Base-by-base conservation (phyloP, 129 eudicot genomes). In the Erigeron canadensis region DNA sequence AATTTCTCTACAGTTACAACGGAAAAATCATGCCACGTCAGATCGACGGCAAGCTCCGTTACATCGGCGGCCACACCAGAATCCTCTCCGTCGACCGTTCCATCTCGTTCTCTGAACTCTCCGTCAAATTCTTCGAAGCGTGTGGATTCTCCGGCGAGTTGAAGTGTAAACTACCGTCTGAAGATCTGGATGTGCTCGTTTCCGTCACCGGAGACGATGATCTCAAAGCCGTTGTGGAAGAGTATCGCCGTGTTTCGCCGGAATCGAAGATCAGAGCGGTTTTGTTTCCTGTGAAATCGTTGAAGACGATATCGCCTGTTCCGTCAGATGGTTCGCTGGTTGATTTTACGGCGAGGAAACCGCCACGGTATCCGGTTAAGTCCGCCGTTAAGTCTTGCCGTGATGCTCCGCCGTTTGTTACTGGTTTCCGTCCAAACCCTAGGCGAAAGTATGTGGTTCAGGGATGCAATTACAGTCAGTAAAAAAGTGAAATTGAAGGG, bases 1-100 rank as follows among this genome's bases (percentile, higher is more conserved):
- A 93, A 58, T 89, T 89, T 58, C 91, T 93, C 28, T 93, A 87
- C 84, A 93, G 95, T 57, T 93, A 93, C 65, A 89, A 84, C 82
- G 98, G 98, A 40, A 85, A 43, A 44, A 87, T 93, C 59, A n/a
- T 93, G 15, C 98, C 96, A 39, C 96, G 98, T 55, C 87, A 69
- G 13, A 74, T 68, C 66, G 98, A 93, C 81, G 95, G 90, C 70
- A 73, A 69, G 47, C 96, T 93, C 76, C 88, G 89, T 0, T 93
- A 93, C 84, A 65, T 75, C 81, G 96, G 98, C 74, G 98, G 98
- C 5, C 69, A 42, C 81, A 93, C 95, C 13, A 82, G 98, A 42
- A 85, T 93, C 17, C 83, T 93, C 47, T 57, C 98, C 58, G 92
- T 81, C 10, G 79, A 80, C 23, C 91, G 90, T 59, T 82, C 88